Conservation (phyloP, 1,284 basidiomycete species). For the Phenoliferia sp. region DNA sequence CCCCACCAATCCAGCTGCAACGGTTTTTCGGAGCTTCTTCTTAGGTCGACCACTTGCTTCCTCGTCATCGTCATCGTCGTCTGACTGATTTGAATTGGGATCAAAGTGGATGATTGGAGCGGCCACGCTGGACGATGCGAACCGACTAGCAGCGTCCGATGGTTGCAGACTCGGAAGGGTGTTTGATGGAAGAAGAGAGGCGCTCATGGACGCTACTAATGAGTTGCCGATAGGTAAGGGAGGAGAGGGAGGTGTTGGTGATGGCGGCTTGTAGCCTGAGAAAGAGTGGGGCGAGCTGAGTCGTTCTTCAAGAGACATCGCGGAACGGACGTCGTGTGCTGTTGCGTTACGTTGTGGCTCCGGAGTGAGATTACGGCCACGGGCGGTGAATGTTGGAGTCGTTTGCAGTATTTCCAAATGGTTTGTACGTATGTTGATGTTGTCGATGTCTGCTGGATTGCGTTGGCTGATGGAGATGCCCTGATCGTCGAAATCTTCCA, state of each 20-base stretch:
- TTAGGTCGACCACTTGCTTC: constrained; percentile 11
- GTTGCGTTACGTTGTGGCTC: not conserved
- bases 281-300: not conserved
- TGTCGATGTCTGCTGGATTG: not conserved
- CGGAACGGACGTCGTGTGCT: not conserved
- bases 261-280: not conserved
- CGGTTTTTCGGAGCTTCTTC: constrained; percentile 19
- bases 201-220: not conserved
- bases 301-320: not conserved
- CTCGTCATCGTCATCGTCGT: constrained; percentile 29
- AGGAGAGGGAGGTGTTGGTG: not conserved
- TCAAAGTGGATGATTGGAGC: constrained; percentile 19
- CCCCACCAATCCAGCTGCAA: not conserved
- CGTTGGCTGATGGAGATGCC: not conserved
- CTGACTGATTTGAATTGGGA: constrained; percentile 17
- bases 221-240: not conserved
- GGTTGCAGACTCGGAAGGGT: not conserved
- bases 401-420: not conserved
- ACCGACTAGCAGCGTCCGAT: not conserved
- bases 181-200: not conserved
- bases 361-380: not conserved
- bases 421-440: not conserved
- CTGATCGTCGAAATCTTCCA: not conserved
- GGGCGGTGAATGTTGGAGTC: not conserved
- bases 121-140: not conserved